Conservation (phyloP, 2,329 filamentous ascomycete species). For the Pseudogymnoascus sp. region DNA sequence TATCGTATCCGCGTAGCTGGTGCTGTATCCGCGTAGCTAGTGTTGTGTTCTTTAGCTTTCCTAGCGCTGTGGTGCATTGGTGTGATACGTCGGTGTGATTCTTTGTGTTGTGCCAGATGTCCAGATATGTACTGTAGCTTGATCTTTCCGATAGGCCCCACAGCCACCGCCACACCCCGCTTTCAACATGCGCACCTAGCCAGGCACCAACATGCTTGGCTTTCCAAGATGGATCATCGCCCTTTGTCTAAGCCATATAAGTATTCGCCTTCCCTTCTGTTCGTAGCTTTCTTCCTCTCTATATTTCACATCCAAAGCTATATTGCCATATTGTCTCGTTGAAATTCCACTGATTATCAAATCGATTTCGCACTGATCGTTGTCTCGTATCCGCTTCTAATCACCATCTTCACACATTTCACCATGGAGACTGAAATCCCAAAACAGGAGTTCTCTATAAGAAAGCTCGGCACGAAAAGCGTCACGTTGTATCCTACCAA, state of each 20-base stretch:
- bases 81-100: neutral
- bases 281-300: neutral
- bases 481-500: slow-evolving; percentile 56
- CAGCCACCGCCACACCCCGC: neutral
- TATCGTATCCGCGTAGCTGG: too few relatives aligned
- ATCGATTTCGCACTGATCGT: neutral
- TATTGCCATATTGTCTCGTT: neutral
- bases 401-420: neutral
- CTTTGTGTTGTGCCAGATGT: neutral
- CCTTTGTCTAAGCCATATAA: neutral
- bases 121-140: neutral
- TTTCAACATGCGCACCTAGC: neutral
- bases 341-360: neutral
- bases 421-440: slow-evolving; percentile 21
- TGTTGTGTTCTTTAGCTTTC: neutral
- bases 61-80: neutral
- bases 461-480: slow-evolving; percentile 49
- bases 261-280: neutral
- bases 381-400: neutral
- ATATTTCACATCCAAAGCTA: neutral
- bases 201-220: neutral
- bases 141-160: neutral
- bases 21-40: too few relatives aligned
- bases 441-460: slow-evolving; percentile 45
- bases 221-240: neutral